A percentile compares a stretch with the other conserved stretches of the same genome.
These are phyloP conservation scores for Coemansia aciculifera DNA, from an alignment of 192 early-diverging fungal genomes.

Conservation along the genomic window DNA sequence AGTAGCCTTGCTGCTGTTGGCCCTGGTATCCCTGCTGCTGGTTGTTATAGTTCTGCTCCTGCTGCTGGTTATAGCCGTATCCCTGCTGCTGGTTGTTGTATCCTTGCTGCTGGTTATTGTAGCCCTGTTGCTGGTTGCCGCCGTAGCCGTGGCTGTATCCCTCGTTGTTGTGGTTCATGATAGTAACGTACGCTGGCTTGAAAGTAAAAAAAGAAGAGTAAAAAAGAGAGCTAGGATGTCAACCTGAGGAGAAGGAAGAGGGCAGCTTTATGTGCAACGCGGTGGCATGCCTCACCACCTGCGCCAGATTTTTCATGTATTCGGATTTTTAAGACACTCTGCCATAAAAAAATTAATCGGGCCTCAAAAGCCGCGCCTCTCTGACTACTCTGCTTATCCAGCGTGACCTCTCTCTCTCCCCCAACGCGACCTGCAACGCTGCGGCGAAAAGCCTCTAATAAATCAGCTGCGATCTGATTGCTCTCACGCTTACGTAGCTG, in stretches of 20 bases:
- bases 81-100: conserved; percentile 20
- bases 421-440: background rate
- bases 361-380: background rate
- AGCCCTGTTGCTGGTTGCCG: conserved; percentile 11
- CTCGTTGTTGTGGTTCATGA: conserved; percentile 10
- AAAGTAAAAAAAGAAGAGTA: background rate
- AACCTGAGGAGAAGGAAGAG: background rate
- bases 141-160: conserved; percentile 31
- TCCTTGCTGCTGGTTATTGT: conserved; percentile 15
- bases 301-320: background rate
- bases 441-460: background rate
- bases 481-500: too few species aligned
- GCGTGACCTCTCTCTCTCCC: background rate
- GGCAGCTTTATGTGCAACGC: background rate
- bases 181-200: background rate
- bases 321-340: background rate
- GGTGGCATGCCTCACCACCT: background rate
- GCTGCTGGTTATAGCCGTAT: conserved; percentile 20
- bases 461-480: background rate
- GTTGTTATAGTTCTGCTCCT: conserved; percentile 10
- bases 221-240: background rate
- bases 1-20: conserved; percentile 12
- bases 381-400: background rate
- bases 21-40: conserved; percentile 1
- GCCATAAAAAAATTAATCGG: background rate